Evolutionary conservation across 306 rosid species (phyloP), one percentile per base, ranked within the genome.

Genomic region (cucumber (Cucumis sativus)): DNA sequence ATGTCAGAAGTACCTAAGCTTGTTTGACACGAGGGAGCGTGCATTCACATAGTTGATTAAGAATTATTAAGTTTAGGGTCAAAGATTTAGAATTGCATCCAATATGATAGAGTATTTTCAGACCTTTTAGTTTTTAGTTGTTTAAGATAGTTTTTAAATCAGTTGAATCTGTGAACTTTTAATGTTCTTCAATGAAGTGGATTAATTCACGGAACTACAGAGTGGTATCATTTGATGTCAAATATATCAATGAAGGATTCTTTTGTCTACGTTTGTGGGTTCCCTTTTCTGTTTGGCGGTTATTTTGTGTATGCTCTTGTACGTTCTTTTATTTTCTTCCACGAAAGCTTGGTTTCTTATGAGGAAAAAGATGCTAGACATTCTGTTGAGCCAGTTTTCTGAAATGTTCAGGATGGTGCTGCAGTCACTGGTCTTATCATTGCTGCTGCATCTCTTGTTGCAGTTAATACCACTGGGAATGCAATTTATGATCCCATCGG

Each of bases 401-500:
- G 28, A 80, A 79, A 74, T 82, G 77, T 92, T 91, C 96, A 96
- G 99, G 99, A 96, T 83, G 94, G 99, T 45, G 99, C 97, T 54
- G 98, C 99, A 16, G 99, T 96, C 59, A 82, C 98, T 14, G 98
- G 97, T 82, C 98, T 96, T 87, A 77, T 39, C 69, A 89, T 96
- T 81, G 99, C 99, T 60, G 99, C 84, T 79, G 97, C 98, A 79
- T 96, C 99, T 56, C 85, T 96, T 84, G 83, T 96, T 78, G 97
- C 99, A 20, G 97, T 92, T 56, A 83, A 89, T 52, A 47, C 58
- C 33, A 92, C 99, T 4, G 99, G 99, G 79, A 96, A 92, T 87
- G 90, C 94, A 74, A 91, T 96, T 70, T 96, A 96, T 82, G 99
- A 96, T 80, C 98, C 98, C 66, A 81, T 96, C 79, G 98, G 99